Evolutionary conservation across 495 filamentous ascomycete genomes (phyloP).

Genomic region (Hypomontagnella monticulosa): DNA sequence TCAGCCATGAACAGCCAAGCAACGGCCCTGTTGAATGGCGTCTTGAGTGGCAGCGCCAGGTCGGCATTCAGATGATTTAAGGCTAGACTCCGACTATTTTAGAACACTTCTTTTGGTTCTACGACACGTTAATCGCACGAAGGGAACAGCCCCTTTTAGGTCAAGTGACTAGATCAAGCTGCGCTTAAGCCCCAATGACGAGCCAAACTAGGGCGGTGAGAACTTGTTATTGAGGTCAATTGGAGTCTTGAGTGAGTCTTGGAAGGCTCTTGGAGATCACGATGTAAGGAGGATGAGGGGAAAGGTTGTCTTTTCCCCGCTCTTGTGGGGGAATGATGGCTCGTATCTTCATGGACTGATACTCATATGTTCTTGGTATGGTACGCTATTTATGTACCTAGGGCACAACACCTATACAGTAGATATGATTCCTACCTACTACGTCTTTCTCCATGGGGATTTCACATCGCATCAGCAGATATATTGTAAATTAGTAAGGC

Average conservation of each 20-base stretch:
- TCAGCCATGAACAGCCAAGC: conserved; percentile 22
- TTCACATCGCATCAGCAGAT: not conserved
- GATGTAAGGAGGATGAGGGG: conserved; percentile 27
- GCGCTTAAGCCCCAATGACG: conserved; percentile 11
- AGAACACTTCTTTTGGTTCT: not conserved
- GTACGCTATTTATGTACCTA: not conserved
- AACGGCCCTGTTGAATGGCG: conserved; percentile 9
- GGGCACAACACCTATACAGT: not conserved
- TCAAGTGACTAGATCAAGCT: conserved; percentile 12
- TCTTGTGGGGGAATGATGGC: conserved; percentile 27
- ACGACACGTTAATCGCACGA: conserved; percentile 22
- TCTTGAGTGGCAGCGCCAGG: not conserved
- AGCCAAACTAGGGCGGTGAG: conserved; percentile 17
- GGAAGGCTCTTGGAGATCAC: conserved; percentile 27
- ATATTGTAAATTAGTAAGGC: not conserved
- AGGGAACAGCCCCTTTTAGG: conserved; percentile 21
- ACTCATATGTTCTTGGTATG: conserved; percentile 1
- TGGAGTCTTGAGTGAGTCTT: conserved; percentile 11
- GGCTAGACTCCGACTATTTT: conserved; percentile 6
- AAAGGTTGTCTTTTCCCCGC: conserved; percentile 24
- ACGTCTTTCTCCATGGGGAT: not conserved
- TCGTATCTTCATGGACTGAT: conserved; percentile 1
- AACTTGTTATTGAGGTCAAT: conserved; percentile 12
- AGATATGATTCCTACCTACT: not conserved
- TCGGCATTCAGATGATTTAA: conserved; percentile 17